These are phyloP conservation scores for Aspergillus clavatus DNA, from an alignment of 2,329 filamentous ascomycete genomes.

Conservation along the genomic window DNA sequence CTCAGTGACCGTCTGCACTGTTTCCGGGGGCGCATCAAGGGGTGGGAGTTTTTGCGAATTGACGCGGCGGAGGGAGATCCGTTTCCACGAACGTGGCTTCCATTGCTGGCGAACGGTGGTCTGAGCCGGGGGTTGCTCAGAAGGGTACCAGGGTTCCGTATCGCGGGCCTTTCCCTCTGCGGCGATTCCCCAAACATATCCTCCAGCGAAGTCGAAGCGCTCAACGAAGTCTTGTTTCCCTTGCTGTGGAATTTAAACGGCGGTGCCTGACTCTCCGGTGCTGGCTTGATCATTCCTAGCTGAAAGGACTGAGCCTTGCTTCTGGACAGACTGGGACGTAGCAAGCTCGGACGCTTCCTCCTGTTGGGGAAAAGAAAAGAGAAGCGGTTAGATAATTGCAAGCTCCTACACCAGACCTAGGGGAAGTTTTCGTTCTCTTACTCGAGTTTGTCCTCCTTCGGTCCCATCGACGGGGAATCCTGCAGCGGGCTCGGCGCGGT, in stretches of 20 bases:
- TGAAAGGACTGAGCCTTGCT: conserved; percentile 70
- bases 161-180: conserved; percentile 61
- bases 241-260: conserved; percentile 69
- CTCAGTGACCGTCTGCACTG: conserved; percentile 88
- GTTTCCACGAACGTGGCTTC: conserved; percentile 56
- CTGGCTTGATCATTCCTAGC: conserved; percentile 56
- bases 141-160: conserved; percentile 52
- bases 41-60: conserved; percentile 67
- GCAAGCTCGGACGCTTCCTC: conserved; percentile 62
- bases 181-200: conserved; percentile 81
- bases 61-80: conserved; percentile 71
- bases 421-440: conserved; percentile 23
- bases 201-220: conserved; percentile 63
- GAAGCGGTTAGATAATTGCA: conserved; percentile 18
- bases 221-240: conserved; percentile 48
- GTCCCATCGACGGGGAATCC: conserved; percentile 35
- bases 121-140: conserved; percentile 60
- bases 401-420: neutral
- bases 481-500: conserved; percentile 36
- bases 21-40: conserved; percentile 71
- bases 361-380: conserved; percentile 37
- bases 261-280: conserved; percentile 62
- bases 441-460: conserved; percentile 28
- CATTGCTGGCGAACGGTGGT: conserved; percentile 57
- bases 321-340: conserved; percentile 69